These are phyloP conservation scores for Pseudonitzschia pungens DNA, from an alignment of 108 stramenopile species.

Conservation along the genomic window DNA sequence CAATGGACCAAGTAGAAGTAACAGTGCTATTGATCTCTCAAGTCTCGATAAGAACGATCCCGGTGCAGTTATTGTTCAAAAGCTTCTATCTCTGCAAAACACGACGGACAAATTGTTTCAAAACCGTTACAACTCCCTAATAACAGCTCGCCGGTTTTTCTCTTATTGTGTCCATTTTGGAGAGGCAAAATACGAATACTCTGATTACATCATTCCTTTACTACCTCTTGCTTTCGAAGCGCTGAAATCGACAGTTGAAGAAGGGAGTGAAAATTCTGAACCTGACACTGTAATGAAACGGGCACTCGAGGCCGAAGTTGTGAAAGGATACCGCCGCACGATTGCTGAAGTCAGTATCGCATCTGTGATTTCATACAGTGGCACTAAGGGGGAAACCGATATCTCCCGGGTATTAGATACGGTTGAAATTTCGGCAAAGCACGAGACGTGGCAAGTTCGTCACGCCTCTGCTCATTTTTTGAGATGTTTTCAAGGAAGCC, in stretches of 20 bases:
- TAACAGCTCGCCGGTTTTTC: conserved; percentile 81
- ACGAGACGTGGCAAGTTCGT: conserved; percentile 85
- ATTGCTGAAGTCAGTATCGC: conserved; percentile 77
- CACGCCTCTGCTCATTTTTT: conserved; percentile 83
- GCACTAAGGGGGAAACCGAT: conserved; percentile 45
- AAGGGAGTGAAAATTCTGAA: conserved; percentile 36
- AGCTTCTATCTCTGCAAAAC: conserved; percentile 43
- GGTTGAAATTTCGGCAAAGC: conserved; percentile 48
- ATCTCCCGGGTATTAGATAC: conserved; percentile 60
- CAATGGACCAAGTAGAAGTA: conserved; percentile 26
- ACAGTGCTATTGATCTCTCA: conserved; percentile 18
- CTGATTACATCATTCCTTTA: conserved; percentile 72
- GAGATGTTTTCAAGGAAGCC: conserved; percentile 79
- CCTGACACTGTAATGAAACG: conserved; percentile 64
- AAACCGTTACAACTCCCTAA: conserved; percentile 68
- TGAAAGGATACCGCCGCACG: conserved; percentile 74
- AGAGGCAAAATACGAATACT: conserved; percentile 78
- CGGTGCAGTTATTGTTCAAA: conserved; percentile 58
- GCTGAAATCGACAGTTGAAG: conserved; percentile 53
- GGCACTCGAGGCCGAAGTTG: conserved; percentile 78
- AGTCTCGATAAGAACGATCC: conserved; percentile 44
- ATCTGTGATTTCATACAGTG: conserved; percentile 66
- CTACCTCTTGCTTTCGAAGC: conserved; percentile 79
- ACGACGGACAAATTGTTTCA: conserved; percentile 47
- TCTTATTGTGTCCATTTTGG: conserved; percentile 83